phyloP scores from a whole-genome alignment of 352 stramenopile species.

The Pythium dissimile region DNA sequence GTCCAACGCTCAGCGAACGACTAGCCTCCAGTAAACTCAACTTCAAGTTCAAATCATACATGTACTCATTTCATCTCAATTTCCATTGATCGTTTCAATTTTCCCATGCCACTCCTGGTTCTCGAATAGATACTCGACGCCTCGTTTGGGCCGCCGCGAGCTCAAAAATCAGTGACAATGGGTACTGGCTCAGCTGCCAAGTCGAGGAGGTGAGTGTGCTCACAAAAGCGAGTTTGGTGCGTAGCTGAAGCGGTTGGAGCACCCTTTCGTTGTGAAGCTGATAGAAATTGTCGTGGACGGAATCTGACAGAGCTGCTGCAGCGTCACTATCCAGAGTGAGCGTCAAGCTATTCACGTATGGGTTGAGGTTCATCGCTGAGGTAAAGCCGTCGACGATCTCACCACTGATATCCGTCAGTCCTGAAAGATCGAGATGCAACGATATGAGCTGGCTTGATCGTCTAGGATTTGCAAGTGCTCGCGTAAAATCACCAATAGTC shows the following conservation, averaged over 20 bases:
- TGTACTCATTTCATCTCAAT: too few relatives aligned
- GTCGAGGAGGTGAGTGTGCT: background rate
- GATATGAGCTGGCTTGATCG: background rate
- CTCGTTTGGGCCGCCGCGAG: background rate
- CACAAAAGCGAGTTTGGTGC: constrained; percentile 4
- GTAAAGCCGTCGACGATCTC: background rate
- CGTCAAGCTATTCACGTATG: background rate
- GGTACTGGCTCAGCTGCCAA: constrained; percentile 4
- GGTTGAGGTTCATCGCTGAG: background rate
- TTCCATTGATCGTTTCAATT: too few relatives aligned
- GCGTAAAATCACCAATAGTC: background rate
- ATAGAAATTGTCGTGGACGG: constrained; percentile 10
- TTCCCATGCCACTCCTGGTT: constrained; percentile 3
- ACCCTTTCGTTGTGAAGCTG: constrained; percentile 7
- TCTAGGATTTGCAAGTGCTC: background rate
- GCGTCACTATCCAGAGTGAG: constrained; percentile 15
- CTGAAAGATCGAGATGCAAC: constrained; percentile 14
- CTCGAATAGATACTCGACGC: constrained; percentile 4
- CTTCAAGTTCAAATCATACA: too few relatives aligned
- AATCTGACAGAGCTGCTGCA: constrained; percentile 1
- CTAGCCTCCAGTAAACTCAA: too few relatives aligned
- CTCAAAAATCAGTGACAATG: constrained; percentile 5
- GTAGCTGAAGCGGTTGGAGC: background rate
- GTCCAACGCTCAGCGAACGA: too few relatives aligned
- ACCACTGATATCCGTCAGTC: background rate